These are phyloP conservation scores for Trichoderma asperellum DNA, from an alignment of 2,329 filamentous ascomycete species.

Conservation along the genomic window DNA sequence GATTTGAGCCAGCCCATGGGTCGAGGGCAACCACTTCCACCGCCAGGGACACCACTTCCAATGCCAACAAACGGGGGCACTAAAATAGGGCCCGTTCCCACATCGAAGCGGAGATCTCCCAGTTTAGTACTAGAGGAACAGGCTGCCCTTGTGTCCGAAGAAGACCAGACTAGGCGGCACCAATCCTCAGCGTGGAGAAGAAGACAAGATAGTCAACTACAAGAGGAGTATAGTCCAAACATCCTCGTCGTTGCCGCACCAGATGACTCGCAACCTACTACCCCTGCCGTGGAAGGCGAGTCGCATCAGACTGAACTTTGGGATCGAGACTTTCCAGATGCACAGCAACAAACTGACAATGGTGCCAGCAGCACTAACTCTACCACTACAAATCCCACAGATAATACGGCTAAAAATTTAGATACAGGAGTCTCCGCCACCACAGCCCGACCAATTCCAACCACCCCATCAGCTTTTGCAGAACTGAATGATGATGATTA, in stretches of 20 bases:
- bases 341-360: not conserved
- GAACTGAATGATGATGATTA: slow-evolving; percentile 33
- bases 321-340: not conserved
- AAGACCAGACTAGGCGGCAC: slow-evolving; percentile 45
- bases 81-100: slow-evolving; percentile 59
- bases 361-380: not conserved
- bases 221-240: slow-evolving; percentile 50
- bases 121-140: slow-evolving; percentile 39
- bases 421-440: not conserved
- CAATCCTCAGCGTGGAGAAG: slow-evolving; percentile 54
- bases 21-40: slow-evolving; percentile 78
- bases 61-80: slow-evolving; percentile 62
- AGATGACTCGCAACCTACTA: slow-evolving; percentile 62
- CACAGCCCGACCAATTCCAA: slow-evolving; percentile 17
- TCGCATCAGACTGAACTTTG: slow-evolving; percentile 28
- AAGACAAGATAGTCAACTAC: slow-evolving; percentile 42
- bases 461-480: slow-evolving; percentile 28
- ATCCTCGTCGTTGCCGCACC: slow-evolving; percentile 69
- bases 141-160: slow-evolving; percentile 31
- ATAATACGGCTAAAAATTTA: not conserved
- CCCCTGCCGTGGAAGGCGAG: slow-evolving; percentile 49
- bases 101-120: slow-evolving; percentile 68
- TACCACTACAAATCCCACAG: not conserved
- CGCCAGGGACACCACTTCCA: slow-evolving; percentile 78
- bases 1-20: slow-evolving; percentile 73